phyloP scores from a whole-genome alignment of 2,329 filamentous ascomycete genomes.

The Sclerotinia nivalis region DNA sequence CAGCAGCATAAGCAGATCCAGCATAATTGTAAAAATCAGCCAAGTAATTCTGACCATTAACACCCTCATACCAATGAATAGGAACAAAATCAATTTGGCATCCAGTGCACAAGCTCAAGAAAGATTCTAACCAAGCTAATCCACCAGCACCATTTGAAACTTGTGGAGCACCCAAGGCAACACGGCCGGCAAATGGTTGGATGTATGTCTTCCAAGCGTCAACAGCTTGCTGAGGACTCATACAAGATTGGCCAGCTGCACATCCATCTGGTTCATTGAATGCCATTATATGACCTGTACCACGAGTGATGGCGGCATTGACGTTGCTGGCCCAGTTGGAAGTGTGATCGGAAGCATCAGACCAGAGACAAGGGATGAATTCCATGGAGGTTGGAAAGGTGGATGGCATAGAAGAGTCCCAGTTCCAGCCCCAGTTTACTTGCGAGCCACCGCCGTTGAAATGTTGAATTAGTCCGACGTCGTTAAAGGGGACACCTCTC shows the following conservation, averaged over 20 bases:
- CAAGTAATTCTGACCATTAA: constrained; percentile 47
- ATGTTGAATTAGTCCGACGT: constrained; percentile 25
- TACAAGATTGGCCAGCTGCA: constrained; percentile 53
- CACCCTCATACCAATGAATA: constrained; percentile 50
- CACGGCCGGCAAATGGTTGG: constrained; percentile 47
- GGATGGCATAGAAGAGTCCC: constrained; percentile 52
- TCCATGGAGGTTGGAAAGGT: constrained; percentile 49
- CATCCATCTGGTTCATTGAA: constrained; percentile 71
- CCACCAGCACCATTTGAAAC: constrained; percentile 48
- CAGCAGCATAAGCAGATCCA: neutral
- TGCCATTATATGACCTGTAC: constrained; percentile 58
- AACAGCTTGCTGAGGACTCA: constrained; percentile 42
- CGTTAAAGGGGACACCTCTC: constrained; percentile 29
- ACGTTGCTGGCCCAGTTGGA: constrained; percentile 5
- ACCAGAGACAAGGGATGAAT: constrained; percentile 69
- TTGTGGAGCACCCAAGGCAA: constrained; percentile 48
- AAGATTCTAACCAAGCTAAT: constrained; percentile 47
- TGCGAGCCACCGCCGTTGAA: constrained; percentile 27
- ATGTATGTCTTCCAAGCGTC: constrained; percentile 46
- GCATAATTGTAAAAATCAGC: constrained; percentile 30
- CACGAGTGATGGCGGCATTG: constrained; percentile 38
- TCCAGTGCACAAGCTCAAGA: constrained; percentile 45
- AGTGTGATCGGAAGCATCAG: constrained; percentile 34
- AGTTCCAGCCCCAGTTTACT: constrained; percentile 64
- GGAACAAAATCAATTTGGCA: constrained; percentile 49